Evolutionary conservation across 1,284 basidiomycete species (phyloP), one percentile per base, ranked within the genome.

Genomic region (Ustilago loliicola): DNA sequence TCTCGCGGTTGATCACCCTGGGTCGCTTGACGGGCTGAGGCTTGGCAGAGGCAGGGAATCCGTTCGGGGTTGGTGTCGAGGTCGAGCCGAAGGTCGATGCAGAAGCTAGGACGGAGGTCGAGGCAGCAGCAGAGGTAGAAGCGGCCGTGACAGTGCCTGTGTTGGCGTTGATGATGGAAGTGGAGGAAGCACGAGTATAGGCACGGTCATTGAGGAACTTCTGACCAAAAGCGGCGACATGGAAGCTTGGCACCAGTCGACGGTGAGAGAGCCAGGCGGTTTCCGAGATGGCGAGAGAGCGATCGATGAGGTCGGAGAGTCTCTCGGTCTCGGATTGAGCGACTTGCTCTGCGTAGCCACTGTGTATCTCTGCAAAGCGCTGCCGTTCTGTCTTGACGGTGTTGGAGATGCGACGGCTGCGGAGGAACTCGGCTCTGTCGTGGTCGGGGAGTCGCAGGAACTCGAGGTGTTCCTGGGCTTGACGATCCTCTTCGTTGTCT

Each of bases 1-100:
- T 60, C 29, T 60, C 58, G 11, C 47, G 58, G n/a, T 45, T 5
- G n/a, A 45, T 11, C 40, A 38, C 21, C 32, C 11, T 50, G 23
- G 48, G 32, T 13, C 29, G 40, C 47, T 60, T 60, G 40, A 32
- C 13, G 1, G 58, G 23, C 13, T 17, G 58, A 29, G 58, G 23
- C 7, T 21, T 38, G 15, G 42, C 27, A n/a, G n/a, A 45, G n/a
- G n/a, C 42, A 21, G 6, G 3, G 11, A n/a, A 45, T 2, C 7
- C 42, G 21, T 21, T 7, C n/a, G n/a, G 7, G n/a, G 7, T n/a
- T 45, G 42, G 7, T 10, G 42, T 21, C n/a, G 42, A 21, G n/a
- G 11, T 45, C 6, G 42, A 45, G 15, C 7, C 19, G n/a, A 6
- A 17, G 21, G 7, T 8, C 6, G 42, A 45, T 9, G n/a, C 42